These are phyloP conservation scores for Pleurotus giganteus DNA, from an alignment of 768 basidiomycete genomes.

Conservation along the genomic window DNA sequence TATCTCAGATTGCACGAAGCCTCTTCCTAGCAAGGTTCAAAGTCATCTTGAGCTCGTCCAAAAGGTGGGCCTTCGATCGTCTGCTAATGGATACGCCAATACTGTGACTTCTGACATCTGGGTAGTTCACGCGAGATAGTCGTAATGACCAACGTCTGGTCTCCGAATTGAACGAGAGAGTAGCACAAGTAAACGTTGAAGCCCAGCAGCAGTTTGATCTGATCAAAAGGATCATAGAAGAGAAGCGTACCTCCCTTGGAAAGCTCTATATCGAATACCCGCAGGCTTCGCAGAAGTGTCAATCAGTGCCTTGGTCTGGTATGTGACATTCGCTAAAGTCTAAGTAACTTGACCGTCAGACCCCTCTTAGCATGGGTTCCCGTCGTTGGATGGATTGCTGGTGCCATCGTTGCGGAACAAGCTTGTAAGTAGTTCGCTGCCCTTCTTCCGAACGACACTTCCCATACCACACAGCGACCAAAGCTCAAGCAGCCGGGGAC, in stretches of 20 bases:
- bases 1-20: not conserved
- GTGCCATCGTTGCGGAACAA: not conserved
- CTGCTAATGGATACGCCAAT: no score
- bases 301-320: not conserved
- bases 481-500: not conserved
- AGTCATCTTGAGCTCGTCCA: not conserved
- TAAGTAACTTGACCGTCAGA: not conserved
- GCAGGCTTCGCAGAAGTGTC: not conserved
- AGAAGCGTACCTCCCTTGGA: no score
- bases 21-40: not conserved
- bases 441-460: not conserved
- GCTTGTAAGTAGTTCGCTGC: not conserved
- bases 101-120: no score
- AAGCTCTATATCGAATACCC: no score
- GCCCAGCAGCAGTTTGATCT: no score
- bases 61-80: not conserved
- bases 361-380: not conserved
- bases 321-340: not conserved
- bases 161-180: no score
- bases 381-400: not conserved
- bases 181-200: no score
- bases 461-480: not conserved
- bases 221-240: no score
- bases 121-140: no score
- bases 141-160: no score